Percentiles rank a stretch among this genome's conserved stretches.
These are phyloP conservation scores for Phlebiopsis gigantea DNA, from an alignment of 768 basidiomycete genomes.

Conservation along the genomic window DNA sequence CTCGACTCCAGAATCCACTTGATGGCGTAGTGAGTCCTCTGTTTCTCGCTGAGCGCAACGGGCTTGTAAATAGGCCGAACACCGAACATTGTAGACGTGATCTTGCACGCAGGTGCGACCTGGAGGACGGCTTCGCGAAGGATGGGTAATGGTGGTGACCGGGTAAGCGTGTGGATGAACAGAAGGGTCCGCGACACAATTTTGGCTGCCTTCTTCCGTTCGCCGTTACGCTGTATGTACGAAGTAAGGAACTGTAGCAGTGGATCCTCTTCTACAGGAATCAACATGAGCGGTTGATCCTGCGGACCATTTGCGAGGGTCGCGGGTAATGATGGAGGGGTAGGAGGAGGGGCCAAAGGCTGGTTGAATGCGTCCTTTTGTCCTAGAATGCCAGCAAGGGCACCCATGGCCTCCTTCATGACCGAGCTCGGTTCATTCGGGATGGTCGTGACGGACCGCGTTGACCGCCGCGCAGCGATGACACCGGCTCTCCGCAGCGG, in stretches of 20 bases:
- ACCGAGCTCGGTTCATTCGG: background rate
- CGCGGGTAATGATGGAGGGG: background rate
- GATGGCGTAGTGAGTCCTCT: conserved; percentile 66
- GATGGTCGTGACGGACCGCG: background rate
- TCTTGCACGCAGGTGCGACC: conserved; percentile 75
- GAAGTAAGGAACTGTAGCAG: conserved; percentile 65
- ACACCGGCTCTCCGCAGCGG: background rate
- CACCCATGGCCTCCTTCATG: background rate
- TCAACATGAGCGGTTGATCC: conserved; percentile 15
- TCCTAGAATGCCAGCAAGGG: background rate
- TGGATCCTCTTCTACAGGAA: conserved; percentile 75
- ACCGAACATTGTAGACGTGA: conserved; percentile 41
- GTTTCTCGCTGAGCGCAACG: conserved; percentile 72
- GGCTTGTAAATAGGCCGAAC: conserved; percentile 59
- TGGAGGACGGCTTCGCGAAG: conserved; percentile 71
- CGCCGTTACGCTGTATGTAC: conserved; percentile 57
- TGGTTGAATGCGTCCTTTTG: background rate
- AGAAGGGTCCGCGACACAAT: conserved; percentile 58
- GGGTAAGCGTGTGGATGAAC: conserved; percentile 69
- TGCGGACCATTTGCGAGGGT: background rate
- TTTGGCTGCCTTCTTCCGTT: conserved; percentile 54
- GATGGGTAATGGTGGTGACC: conserved; percentile 75
- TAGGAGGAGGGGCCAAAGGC: background rate
- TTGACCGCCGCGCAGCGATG: background rate
- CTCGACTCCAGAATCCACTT: conserved; percentile 66